Percentiles rank a stretch among this genome's conserved stretches.
These are phyloP conservation scores for Penstemon barbatus DNA, from an alignment of 257 asterid genomes.

Conservation along the genomic window DNA sequence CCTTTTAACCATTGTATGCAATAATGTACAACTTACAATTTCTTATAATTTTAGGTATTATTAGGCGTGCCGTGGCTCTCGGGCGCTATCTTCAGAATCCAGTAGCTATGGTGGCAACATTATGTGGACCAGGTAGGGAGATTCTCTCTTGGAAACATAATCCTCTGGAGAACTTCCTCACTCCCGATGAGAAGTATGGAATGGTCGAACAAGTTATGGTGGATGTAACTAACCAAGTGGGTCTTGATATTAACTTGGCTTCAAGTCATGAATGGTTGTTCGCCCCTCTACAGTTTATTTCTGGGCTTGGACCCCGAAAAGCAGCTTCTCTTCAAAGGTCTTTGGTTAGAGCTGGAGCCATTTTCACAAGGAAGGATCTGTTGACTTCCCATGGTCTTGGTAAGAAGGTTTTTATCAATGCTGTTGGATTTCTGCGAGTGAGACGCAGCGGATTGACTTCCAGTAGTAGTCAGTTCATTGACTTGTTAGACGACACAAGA, in stretches of 20 bases:
- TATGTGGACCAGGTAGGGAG: constrained; percentile 96
- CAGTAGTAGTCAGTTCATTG: constrained; percentile 80
- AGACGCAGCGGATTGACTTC: constrained; percentile 87
- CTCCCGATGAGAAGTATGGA: constrained; percentile 92
- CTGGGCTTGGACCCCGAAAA: constrained; percentile 97
- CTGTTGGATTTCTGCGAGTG: constrained; percentile 89
- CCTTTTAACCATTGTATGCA: constrained; percentile 5
- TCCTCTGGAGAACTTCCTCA: constrained; percentile 79
- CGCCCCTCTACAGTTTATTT: constrained; percentile 87
- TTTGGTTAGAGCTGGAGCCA: constrained; percentile 80
- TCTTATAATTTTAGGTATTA: constrained; percentile 57
- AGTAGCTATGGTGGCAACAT: constrained; percentile 79
- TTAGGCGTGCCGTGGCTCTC: constrained; percentile 90
- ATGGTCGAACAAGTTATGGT: constrained; percentile 94
- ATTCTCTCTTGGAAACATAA: constrained; percentile 89
- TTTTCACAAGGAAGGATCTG: constrained; percentile 82
- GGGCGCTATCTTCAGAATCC: constrained; percentile 97
- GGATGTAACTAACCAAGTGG: constrained; percentile 90
- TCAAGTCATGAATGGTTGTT: constrained; percentile 88
- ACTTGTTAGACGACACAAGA: constrained; percentile 90
- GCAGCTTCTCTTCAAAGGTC: constrained; percentile 90
- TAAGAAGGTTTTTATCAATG: constrained; percentile 86
- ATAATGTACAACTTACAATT: background rate
- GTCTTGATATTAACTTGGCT: constrained; percentile 75
- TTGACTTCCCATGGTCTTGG: constrained; percentile 80